A percentile compares a stretch with the other conserved stretches of the same genome.
Evolutionary conservation across 2,329 filamentous ascomycete species (phyloP).

Genomic region (Curvularia lunata): DNA sequence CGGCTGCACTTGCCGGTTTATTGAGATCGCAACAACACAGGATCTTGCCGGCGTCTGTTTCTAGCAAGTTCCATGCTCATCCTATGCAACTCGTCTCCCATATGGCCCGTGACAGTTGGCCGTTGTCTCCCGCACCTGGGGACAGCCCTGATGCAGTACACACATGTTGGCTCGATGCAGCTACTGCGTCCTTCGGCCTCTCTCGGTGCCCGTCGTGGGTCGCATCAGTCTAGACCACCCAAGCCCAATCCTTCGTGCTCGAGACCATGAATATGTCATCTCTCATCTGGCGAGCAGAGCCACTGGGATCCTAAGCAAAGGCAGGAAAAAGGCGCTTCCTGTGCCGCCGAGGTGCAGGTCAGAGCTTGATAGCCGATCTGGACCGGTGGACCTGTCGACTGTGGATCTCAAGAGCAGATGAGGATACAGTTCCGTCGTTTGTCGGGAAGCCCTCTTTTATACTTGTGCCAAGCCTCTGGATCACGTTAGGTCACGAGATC

Average conservation of each 20-base stretch:
- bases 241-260: background rate
- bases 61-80: constrained; percentile 7
- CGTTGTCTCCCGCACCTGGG: background rate
- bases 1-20: background rate
- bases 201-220: background rate
- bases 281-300: background rate
- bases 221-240: background rate
- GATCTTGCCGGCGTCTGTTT: constrained; percentile 1
- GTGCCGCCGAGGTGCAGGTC: background rate
- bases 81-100: background rate
- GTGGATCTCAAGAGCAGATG: background rate
- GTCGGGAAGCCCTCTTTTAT: background rate
- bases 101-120: background rate
- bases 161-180: background rate
- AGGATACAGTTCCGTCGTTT: background rate
- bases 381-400: background rate
- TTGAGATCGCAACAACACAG: background rate
- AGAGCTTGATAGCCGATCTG: background rate
- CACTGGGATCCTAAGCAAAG: background rate
- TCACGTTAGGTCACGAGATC: background rate
- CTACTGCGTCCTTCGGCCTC: background rate
- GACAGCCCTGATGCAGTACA: background rate
- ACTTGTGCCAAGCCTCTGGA: background rate
- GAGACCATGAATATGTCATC: background rate
- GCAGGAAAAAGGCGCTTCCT: background rate